Conservation (phyloP, 805 yeast genomes). For the Wickerhamomyces hampshirensis region DNA sequence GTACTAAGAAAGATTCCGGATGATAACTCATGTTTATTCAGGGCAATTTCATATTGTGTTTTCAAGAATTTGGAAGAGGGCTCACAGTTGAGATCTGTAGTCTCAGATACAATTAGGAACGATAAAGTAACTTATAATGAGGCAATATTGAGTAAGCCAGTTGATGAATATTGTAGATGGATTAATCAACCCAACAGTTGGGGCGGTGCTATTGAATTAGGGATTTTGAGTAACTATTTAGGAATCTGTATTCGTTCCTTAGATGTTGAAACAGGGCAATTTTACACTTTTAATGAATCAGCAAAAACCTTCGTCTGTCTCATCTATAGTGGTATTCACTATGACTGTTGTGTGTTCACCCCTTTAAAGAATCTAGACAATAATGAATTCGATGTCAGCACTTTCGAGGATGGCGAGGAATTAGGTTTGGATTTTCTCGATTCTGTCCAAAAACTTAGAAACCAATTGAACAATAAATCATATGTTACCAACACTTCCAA, state of each 20-base stretch:
- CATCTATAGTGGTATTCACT: slow-evolving; percentile 68
- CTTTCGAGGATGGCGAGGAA: slow-evolving; percentile 34
- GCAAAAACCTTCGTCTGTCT: slow-evolving; percentile 43
- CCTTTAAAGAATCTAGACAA: slow-evolving; percentile 24
- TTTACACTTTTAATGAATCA: slow-evolving; percentile 44
- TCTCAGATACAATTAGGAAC: slow-evolving; percentile 39
- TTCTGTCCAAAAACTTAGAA: slow-evolving; percentile 37
- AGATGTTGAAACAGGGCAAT: slow-evolving; percentile 58
- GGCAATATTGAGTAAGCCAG: slow-evolving; percentile 51
- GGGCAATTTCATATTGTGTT: slow-evolving; percentile 53
- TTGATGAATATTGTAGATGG: slow-evolving; percentile 53
- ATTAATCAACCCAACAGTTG: slow-evolving; percentile 55
- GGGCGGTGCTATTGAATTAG: slow-evolving; percentile 83
- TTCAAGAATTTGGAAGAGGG: slow-evolving; percentile 40
- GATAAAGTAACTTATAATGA: slow-evolving; percentile 47
- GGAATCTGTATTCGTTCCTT: slow-evolving; percentile 50
- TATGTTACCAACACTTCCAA: slow-evolving; percentile 62
- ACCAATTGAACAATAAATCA: slow-evolving; percentile 42
- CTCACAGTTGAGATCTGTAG: slow-evolving; percentile 45
- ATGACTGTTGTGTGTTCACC: slow-evolving; percentile 51
- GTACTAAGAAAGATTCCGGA: slow-evolving; percentile 61
- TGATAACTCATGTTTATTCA: slow-evolving; percentile 75
- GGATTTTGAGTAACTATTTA: slow-evolving; percentile 51
- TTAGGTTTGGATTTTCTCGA: slow-evolving; percentile 31
- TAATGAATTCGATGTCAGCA: slow-evolving; percentile 32